These are phyloP conservation scores for Penicillium decumbens DNA, from an alignment of 2,329 filamentous ascomycete genomes.

Conservation along the genomic window DNA sequence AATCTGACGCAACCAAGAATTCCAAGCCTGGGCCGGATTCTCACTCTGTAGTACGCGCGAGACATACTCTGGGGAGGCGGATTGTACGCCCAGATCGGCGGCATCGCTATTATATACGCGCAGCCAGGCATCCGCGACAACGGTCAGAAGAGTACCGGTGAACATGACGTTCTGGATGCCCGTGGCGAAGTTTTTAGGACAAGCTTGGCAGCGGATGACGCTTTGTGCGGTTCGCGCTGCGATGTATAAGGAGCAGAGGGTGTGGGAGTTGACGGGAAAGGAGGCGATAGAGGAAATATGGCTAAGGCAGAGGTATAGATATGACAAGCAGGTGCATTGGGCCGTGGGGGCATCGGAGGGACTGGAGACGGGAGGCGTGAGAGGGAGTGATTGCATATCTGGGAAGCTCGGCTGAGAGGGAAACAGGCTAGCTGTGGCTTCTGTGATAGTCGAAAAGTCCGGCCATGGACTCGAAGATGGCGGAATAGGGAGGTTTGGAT, in stretches of 20 bases:
- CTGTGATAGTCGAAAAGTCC: conserved; percentile 38
- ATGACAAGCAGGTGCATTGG: conserved; percentile 40
- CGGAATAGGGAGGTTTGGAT: conserved; percentile 23
- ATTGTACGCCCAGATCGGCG: conserved; percentile 34
- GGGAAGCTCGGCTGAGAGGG: conserved; percentile 20
- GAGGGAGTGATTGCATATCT: conserved; percentile 17
- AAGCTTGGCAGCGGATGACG: conserved; percentile 42
- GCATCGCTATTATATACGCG: conserved; percentile 36
- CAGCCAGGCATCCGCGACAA: conserved; percentile 44
- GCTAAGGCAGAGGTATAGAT: conserved; percentile 43
- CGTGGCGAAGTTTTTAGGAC: conserved; percentile 41
- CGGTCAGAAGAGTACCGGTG: conserved; percentile 43
- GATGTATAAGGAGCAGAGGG: conserved; percentile 42
- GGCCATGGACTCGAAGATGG: conserved; percentile 38
- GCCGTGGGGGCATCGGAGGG: conserved; percentile 17
- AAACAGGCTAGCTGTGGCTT: conserved; percentile 29
- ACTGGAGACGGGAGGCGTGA: conserved; percentile 21
- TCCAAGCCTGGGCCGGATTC: conserved; percentile 32
- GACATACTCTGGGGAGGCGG: conserved; percentile 32
- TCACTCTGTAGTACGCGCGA: conserved; percentile 25
- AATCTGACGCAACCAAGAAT: conserved; percentile 37
- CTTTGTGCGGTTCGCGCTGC: conserved; percentile 39
- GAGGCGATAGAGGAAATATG: conserved; percentile 40
- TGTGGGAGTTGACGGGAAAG: conserved; percentile 42
- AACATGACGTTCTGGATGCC: conserved; percentile 47